Base-by-base conservation (phyloP, 164 flowering plant genomes). In the Brasenia schreberi region DNA sequence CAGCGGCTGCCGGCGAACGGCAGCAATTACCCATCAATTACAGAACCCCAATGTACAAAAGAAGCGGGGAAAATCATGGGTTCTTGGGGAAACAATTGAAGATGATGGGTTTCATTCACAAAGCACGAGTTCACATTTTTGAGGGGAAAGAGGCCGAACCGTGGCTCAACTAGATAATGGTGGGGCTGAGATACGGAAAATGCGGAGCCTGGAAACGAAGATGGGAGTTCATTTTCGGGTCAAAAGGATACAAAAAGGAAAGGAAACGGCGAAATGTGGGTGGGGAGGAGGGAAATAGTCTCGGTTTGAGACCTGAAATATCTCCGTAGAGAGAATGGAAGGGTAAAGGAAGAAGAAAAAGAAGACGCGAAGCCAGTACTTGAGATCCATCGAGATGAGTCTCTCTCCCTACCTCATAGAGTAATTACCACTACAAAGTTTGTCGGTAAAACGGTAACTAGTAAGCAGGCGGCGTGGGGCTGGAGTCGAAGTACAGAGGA, bases 1-100 rank as follows among this genome's bases (percentile, higher is more conserved):
- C 73, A 12, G 62, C 73, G 49, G 73, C 73, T 9, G 73, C 69
- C 53, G 73, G 73, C 7, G 73, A 71, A 6, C 73, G 69, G 73
- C 73, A 71, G 66, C 73, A 71, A 65, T 71, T 71, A 7, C 73
- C 73, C 73, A 71, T 71, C 5, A 17, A 23, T 18, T 27, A 9
- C 56, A 49, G 56, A 49, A 9, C 16, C 16, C 16, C 16, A 49
- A 49, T 6, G 16, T 49, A 9, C 56, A 14, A 9, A 49, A 49
- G 12, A 49, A 14, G 16, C 16, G 10, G 0, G 5, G 2, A 49
- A 49, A 9, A 9, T 49, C 56, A 49, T 49, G 56, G 56, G 56
- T 49, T 49, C 12, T 49, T 49, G 56, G 56, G 56, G 56, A 49
- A 9, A 6, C 56, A 14, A 9, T 7, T 49, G 12, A 49, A 49